These are phyloP conservation scores for Silene vulgaris DNA, from an alignment of 179 eudicot genomes.

Conservation along the genomic window DNA sequence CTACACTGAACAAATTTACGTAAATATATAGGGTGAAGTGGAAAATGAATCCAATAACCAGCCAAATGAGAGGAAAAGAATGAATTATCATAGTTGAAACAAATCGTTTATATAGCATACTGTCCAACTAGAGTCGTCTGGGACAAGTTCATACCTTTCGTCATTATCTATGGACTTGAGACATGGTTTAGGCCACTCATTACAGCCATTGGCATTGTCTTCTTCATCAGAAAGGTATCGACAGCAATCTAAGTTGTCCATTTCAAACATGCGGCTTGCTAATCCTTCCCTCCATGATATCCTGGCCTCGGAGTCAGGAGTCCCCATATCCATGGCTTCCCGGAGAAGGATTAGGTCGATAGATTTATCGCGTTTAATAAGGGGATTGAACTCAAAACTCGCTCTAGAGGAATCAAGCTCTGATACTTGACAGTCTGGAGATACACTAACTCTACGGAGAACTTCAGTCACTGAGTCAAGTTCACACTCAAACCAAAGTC, in stretches of 20 bases:
- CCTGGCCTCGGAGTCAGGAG: constrained; percentile 39
- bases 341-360: constrained; percentile 20
- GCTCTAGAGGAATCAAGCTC: constrained; percentile 31
- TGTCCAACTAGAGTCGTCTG: constrained; percentile 49
- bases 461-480: constrained; percentile 41
- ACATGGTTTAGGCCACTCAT: constrained; percentile 10
- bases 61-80: background rate
- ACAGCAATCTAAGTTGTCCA: constrained; percentile 30
- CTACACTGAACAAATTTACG: background rate
- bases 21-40: background rate
- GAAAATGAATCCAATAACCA: background rate
- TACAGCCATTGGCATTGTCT: constrained; percentile 6
- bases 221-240: constrained; percentile 30
- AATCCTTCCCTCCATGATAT: constrained; percentile 69
- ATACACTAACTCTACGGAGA: constrained; percentile 37
- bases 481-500: constrained; percentile 39
- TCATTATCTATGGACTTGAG: background rate
- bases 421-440: constrained; percentile 36
- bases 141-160: constrained; percentile 24
- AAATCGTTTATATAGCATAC: constrained; percentile 37
- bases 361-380: constrained; percentile 32
- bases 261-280: constrained; percentile 40
- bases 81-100: constrained; percentile 28
- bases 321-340: constrained; percentile 27
- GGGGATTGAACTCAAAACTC: constrained; percentile 38